Evolutionary conservation across 495 filamentous ascomycete genomes (phyloP), one percentile per base, ranked within the genome.

Genomic region (Tetracladium setigerum): DNA sequence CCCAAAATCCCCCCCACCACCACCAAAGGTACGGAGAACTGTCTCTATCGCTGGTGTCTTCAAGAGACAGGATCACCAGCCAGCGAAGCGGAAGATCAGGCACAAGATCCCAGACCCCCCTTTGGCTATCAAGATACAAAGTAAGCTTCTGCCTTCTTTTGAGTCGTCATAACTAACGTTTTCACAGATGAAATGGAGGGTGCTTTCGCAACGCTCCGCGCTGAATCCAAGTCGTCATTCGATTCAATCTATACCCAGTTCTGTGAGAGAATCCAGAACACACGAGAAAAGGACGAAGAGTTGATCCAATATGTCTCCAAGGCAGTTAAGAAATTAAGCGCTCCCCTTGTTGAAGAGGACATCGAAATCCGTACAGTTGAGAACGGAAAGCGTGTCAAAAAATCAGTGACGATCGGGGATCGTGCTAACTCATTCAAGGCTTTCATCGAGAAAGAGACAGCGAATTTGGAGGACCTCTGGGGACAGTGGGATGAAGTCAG

Each of bases 241-340:
- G 42, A 55, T 15, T 39, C 52, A 4, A 38, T 53, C 0, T 50
- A 65, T 19, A 30, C 44, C 5, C 30, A 41, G 2, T 53, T 64
- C 37, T 10, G 27, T 16, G 38, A 36, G 11, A 18, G 45, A 2
- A 46, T 65, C 15, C 13, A 13, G 4, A 35, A 42, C 1, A 14
- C 52, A 6, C n/a, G 50, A 18, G 10, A 34, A 1, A 40, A 10
- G 7, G 58, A 64, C 33, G 41, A 44, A 9, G 32, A 33, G 9
- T 57, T 62, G 38, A 46, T 64, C 17, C 4, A 48, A 15, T 38
- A 41, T 2, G 54, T 60, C 32, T 30, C 39, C 4, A 48, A 56
- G 2, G 39, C 44, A n/a, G 10, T 33, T n/a, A 15, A 40, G 15
- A 34, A 14, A 1, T 16, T 56, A 40, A 17, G 44, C 52, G 41